Evolutionary conservation across 1,284 basidiomycete genomes (phyloP), one percentile per base, ranked within the genome.

Genomic region (Moniliophthora roreri): DNA sequence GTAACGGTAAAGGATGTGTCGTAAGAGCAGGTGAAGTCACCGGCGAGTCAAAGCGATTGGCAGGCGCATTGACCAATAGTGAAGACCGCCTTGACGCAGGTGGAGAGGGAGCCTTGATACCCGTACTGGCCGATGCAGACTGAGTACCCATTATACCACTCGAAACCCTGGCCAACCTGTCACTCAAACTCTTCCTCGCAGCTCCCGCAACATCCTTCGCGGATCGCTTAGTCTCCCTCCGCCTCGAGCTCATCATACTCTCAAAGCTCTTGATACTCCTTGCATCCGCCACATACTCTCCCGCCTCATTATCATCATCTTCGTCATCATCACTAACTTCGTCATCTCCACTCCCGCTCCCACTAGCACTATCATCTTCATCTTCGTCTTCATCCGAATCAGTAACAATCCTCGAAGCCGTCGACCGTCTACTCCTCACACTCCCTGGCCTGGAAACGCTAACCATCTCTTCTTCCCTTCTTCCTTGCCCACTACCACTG

Each of bases 181-280:
- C 90, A 18, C 86, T 80, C 41, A 94, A 67, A 62, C 81, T 91
- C 71, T 79, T 86, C 59, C 84, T 71, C 51, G 71, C 70, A 45
- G 59, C 55, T 32, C 48, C 51, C 37, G 51, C 41, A 32, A 57
- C 34, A 42, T 61, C 42, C 62, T 62, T 53, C 60, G 63, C 54
- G 58, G 63, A 74, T 64, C 56, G 69, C 62, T 67, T 61, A 58
- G 68, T 59, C 63, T 74, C 64, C 54, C 68, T 66, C 53, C 74
- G 75, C 50, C 74, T 70, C 16, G 71, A 68, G 62, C 76, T 84
- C 77, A 91, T 75, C 88, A 91, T 91, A 60, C 82, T 91, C 70
- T 89, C 88, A 62, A 93, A 92, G 64, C 87, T 92, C 59, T 80
- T 74, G 52, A 92, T 91, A 61, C 88, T 91, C 69, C 84, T 77